phyloP scores from a whole-genome alignment of 225 moss, liverwort and hornwort species.

The Anthoceros angustus region DNA sequence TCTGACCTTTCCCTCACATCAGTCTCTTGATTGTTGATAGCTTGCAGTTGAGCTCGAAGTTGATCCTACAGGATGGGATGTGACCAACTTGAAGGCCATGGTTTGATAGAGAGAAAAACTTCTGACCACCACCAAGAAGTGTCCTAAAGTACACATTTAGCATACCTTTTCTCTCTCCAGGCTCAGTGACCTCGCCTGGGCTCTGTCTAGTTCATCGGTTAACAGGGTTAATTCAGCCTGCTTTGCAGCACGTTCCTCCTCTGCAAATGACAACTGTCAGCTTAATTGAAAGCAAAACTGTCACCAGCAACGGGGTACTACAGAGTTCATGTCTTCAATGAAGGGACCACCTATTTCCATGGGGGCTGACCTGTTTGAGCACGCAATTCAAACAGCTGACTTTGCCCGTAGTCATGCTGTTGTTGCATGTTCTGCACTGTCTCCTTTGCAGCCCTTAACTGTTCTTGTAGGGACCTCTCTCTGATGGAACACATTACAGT shows the following conservation, averaged over 20 bases:
- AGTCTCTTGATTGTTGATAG: slow-evolving; percentile 68
- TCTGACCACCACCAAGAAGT: neutral
- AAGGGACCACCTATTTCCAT: neutral
- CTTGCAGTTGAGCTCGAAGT: slow-evolving; percentile 70
- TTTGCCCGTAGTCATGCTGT: slow-evolving; percentile 92
- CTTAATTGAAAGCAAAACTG: neutral
- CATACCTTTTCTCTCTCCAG: slow-evolving; percentile 90
- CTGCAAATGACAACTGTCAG: slow-evolving; percentile 23
- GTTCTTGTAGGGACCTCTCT: slow-evolving; percentile 76
- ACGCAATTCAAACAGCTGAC: slow-evolving; percentile 79
- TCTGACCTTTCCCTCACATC: slow-evolving; percentile 66
- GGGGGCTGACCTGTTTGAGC: slow-evolving; percentile 62
- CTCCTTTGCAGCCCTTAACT: slow-evolving; percentile 77
- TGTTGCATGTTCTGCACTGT: slow-evolving; percentile 95
- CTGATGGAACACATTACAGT: slow-evolving; percentile 16
- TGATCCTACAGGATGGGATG: slow-evolving; percentile 38
- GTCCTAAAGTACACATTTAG: slow-evolving; percentile 7
- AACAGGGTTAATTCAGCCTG: slow-evolving; percentile 82
- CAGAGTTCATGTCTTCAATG: neutral
- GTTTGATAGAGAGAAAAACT: neutral
- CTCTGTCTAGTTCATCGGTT: slow-evolving; percentile 94
- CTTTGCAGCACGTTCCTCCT: slow-evolving; percentile 93
- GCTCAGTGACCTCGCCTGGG: slow-evolving; percentile 65
- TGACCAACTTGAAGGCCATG: neutral
- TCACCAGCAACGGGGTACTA: neutral